Conservation (phyloP, 176 grass and related monocot species). For the Oryza officinalis region DNA sequence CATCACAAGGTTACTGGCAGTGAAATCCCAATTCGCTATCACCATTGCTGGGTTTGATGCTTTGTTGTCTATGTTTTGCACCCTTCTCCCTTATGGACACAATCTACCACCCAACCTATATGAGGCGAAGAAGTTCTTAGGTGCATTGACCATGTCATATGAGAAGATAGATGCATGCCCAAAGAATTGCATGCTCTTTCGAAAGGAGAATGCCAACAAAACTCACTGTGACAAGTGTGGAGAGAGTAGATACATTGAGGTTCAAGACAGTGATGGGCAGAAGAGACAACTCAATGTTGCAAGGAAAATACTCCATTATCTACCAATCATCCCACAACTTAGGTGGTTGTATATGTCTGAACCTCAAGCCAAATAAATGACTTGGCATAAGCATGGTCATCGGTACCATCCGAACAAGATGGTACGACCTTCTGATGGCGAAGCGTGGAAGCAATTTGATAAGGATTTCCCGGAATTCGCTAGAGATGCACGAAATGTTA, state of each 20-base stretch:
- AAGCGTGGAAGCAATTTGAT: constrained; percentile 9
- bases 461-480: background rate
- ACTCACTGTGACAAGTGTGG: background rate
- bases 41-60: background rate
- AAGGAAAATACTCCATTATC: background rate
- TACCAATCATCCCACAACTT: background rate
- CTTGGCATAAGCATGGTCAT: background rate
- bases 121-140: background rate
- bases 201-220: background rate
- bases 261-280: background rate
- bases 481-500: background rate
- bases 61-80: background rate
- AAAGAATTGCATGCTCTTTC: background rate
- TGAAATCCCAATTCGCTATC: background rate
- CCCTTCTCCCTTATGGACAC: background rate
- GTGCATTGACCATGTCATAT: background rate
- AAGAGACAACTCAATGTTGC: background rate
- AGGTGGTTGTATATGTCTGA: background rate
- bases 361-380: background rate
- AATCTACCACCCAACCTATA: background rate
- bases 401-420: background rate
- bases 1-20: background rate
- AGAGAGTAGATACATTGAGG: background rate
- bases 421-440: background rate
- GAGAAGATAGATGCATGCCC: constrained; percentile 24